A percentile compares a stretch with the other conserved stretches of the same genome.
Conservation (phyloP, 2,329 filamentous ascomycete genomes). For the Ceratocystis cacaofunesta region DNA sequence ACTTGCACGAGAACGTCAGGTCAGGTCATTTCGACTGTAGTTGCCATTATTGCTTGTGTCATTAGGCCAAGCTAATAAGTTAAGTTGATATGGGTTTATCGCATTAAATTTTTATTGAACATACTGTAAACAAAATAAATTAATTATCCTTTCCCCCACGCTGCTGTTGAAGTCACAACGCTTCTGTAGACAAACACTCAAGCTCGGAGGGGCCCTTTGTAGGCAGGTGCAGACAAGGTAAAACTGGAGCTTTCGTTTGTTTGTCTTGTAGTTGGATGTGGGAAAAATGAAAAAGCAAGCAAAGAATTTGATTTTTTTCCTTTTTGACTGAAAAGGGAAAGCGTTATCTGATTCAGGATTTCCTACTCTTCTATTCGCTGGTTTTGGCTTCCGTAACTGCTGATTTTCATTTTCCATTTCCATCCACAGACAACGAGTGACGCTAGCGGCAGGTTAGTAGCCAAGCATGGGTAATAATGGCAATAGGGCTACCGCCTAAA, state of each 20-base stretch:
- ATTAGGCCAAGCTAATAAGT: no score
- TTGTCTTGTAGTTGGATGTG: neutral
- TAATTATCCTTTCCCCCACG: no score
- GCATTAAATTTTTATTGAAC: no score
- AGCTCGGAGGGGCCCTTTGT: neutral
- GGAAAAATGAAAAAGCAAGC: neutral
- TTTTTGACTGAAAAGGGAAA: neutral
- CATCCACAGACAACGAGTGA: neutral
- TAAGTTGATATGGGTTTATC: no score
- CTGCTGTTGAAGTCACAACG: neutral
- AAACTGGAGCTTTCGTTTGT: neutral
- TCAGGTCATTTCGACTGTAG: no score
- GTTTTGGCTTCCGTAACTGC: neutral
- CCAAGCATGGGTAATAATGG: neutral
- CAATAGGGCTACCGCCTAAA: conserved; percentile 1
- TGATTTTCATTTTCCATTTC: neutral
- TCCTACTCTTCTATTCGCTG: neutral
- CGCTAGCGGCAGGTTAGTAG: neutral
- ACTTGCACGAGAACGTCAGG: no score
- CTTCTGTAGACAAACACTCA: neutral
- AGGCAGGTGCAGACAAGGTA: neutral
- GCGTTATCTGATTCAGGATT: neutral
- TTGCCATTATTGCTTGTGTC: no score
- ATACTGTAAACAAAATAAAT: no score
- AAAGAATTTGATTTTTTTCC: neutral